Conservation (phyloP, 805 yeast genomes). For the Ogataea paradorogensis region DNA sequence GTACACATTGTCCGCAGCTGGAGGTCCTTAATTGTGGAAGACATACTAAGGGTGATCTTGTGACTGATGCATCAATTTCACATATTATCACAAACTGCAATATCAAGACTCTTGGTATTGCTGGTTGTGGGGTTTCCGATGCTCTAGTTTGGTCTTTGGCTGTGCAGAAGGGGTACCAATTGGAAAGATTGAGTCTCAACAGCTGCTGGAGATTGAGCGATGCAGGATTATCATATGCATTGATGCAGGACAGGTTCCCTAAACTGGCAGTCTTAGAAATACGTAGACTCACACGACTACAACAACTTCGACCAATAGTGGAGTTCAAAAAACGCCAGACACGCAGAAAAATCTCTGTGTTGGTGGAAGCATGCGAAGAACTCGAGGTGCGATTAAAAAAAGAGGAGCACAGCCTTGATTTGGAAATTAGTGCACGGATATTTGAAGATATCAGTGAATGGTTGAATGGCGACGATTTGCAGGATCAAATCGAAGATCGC, state of each 20-base stretch:
- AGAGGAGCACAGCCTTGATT: constrained; percentile 59
- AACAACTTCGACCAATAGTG: constrained; percentile 62
- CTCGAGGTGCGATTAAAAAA: constrained; percentile 56
- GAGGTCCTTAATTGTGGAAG: constrained; percentile 75
- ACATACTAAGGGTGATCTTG: constrained; percentile 59
- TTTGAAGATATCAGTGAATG: constrained; percentile 63
- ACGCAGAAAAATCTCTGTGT: constrained; percentile 43
- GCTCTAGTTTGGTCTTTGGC: constrained; percentile 79
- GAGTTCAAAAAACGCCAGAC: constrained; percentile 57
- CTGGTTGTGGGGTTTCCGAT: constrained; percentile 84
- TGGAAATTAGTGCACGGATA: constrained; percentile 52
- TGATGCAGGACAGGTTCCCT: constrained; percentile 48
- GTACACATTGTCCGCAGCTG: constrained; percentile 55
- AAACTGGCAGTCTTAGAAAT: constrained; percentile 74
- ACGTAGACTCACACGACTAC: constrained; percentile 55
- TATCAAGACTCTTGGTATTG: constrained; percentile 74
- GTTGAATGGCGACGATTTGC: constrained; percentile 51
- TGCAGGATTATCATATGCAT: constrained; percentile 31
- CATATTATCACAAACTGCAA: constrained; percentile 55
- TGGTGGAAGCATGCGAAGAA: constrained; percentile 77
- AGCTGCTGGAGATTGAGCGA: constrained; percentile 50
- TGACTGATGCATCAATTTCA: constrained; percentile 68
- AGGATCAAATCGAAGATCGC: constrained; percentile 30
- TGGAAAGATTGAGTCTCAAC: constrained; percentile 72
- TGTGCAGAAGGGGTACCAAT: constrained; percentile 37